These are phyloP conservation scores for Talaromyces sp. DNA, from an alignment of 2,329 filamentous ascomycete species.

Conservation along the genomic window DNA sequence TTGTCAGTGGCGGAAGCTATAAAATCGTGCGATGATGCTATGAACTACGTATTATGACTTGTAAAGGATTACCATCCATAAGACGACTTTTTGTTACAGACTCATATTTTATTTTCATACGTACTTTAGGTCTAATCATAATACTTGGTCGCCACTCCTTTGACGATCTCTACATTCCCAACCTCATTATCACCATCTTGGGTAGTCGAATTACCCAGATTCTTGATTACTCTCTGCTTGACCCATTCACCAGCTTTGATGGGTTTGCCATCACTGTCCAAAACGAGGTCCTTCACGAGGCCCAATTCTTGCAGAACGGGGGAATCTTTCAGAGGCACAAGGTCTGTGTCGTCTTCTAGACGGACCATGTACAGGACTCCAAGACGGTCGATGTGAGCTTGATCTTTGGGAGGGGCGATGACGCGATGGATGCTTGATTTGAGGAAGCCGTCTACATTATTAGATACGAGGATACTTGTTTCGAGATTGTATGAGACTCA, in stretches of 20 bases:
- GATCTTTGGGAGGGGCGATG: slow-evolving; percentile 47
- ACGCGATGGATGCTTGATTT: slow-evolving; percentile 52
- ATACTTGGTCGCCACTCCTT: not conserved
- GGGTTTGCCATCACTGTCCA: slow-evolving; percentile 22
- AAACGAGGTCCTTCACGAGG: slow-evolving; percentile 13
- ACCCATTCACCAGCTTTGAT: slow-evolving; percentile 27
- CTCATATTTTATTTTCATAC: not conserved
- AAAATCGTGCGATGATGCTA: slow-evolving; percentile 37
- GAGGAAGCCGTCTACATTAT: slow-evolving; percentile 41
- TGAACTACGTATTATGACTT: not conserved
- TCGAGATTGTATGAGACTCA: slow-evolving; percentile 26
- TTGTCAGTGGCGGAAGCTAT: slow-evolving; percentile 65
- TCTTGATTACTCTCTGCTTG: slow-evolving; percentile 24
- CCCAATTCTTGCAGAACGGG: slow-evolving; percentile 28
- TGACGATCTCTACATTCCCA: not conserved
- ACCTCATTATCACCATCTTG: not conserved
- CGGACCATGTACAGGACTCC: slow-evolving; percentile 49
- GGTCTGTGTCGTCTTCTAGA: slow-evolving; percentile 9
- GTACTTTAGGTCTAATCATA: not conserved
- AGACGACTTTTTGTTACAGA: not conserved
- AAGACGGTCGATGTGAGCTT: slow-evolving; percentile 43
- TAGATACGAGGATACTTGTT: not conserved
- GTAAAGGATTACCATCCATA: not conserved
- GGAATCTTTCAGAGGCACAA: slow-evolving; percentile 17
- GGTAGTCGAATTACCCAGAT: slow-evolving; percentile 16